Evolutionary conservation across 2,329 filamentous ascomycete genomes (phyloP).

Genomic region (Trichophyton equinum): DNA sequence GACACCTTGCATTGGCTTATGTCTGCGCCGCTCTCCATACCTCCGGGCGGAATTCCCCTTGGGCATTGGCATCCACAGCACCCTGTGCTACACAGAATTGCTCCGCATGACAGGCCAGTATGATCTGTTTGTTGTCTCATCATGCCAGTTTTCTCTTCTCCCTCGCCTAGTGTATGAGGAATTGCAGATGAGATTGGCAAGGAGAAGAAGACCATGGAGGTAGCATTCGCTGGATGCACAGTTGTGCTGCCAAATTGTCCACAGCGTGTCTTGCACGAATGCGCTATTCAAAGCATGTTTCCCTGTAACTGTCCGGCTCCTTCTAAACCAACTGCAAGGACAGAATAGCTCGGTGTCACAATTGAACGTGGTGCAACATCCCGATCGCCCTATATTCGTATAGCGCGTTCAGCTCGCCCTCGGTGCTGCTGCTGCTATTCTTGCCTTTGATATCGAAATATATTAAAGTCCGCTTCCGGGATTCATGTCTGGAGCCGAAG

Average conservation of each 20-base stretch:
- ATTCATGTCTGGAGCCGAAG: neutral
- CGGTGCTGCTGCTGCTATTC: neutral
- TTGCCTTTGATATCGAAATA: neutral
- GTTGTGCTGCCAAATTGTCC: neutral
- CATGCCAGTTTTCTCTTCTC: neutral
- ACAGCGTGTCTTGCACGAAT: neutral
- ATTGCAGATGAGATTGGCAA: neutral
- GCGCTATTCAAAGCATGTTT: neutral
- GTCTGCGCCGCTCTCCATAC: neutral
- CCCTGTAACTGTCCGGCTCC: neutral
- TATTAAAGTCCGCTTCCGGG: neutral
- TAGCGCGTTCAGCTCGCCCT: neutral
- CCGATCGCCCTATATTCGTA: neutral
- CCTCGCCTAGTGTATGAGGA: neutral
- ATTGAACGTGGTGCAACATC: neutral
- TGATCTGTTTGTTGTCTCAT: conserved; percentile 1
- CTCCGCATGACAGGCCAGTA: conserved; percentile 4
- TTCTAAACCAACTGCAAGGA: neutral
- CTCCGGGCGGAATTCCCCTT: neutral
- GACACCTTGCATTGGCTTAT: neutral
- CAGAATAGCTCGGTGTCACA: neutral
- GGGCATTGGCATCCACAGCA: neutral
- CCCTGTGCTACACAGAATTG: neutral
- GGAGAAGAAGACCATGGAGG: neutral
- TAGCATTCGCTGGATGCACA: neutral